Percentiles rank a stretch among this genome's conserved stretches.
Conservation (phyloP, 148 eudicot species). For the Selenicereus undatus region DNA sequence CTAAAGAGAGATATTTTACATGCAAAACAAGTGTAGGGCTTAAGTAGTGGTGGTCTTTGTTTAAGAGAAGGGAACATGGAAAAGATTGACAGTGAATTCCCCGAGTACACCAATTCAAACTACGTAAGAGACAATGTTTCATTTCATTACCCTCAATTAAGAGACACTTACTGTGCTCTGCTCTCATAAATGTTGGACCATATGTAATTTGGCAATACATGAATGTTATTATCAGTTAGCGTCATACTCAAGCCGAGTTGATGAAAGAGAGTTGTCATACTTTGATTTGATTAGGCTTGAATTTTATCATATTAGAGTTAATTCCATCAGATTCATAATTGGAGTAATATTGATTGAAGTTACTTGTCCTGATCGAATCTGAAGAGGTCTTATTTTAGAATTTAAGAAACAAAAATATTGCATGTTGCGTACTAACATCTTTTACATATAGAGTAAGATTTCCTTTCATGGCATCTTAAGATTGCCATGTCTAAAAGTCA, state of each 20-base stretch:
- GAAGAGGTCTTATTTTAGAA: too few relatives aligned
- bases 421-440: neutral
- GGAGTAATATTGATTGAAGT: too few relatives aligned
- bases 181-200: neutral
- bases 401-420: too few relatives aligned
- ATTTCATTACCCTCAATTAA: neutral
- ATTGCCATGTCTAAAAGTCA: constrained; percentile 3
- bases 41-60: neutral
- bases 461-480: neutral
- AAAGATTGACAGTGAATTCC: neutral
- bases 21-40: neutral
- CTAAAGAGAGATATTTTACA: neutral
- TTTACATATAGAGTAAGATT: neutral
- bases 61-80: constrained; percentile 9
- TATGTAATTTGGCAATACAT: neutral
- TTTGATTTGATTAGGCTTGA: too few relatives aligned
- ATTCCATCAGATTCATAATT: too few relatives aligned
- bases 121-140: neutral
- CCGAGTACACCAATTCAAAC: neutral
- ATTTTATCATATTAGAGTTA: too few relatives aligned
- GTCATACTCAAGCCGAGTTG: neutral
- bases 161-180: neutral
- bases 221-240: neutral
- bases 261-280: too few relatives aligned
- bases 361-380: too few relatives aligned